Base-by-base conservation (phyloP, 495 filamentous ascomycete species). In the Lasiosphaeria ovina region DNA sequence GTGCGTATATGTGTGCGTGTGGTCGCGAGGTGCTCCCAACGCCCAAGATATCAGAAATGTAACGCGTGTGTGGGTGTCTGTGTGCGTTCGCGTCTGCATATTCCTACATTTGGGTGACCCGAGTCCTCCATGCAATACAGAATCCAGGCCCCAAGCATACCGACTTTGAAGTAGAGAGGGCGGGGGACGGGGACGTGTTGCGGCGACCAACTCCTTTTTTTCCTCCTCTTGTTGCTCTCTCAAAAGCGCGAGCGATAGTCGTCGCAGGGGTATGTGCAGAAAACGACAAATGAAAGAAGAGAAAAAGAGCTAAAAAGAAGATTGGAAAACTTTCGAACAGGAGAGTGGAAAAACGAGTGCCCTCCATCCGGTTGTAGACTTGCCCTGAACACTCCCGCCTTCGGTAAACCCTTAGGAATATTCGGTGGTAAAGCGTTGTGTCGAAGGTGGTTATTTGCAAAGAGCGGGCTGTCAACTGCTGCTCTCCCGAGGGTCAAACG, bases 231-330 rank as follows among this genome's bases (percentile, higher is more conserved):
- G 57, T 24, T 54, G 32, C 24, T 38, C 35, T 58, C 48, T 52
- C 34, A 58, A 58, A 59, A 54, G 51, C 12, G 44, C 44, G 44
- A 24, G 60, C 55, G 53, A 48, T 53, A 50, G 54, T 11, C 53
- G 63, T 35, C 61, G 61, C 56, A 60, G 63, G 63, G 63, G 63
- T 66, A 66, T 65, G 62, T 65, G 62, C 59, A 61, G 48, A 45
- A 38, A 52, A 48, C 24, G 24, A 24, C 24, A 24, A 24, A 24
- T 24, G 54, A 65, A 62, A 62, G 38, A 57, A 62, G 53, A 57
- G 14, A 56, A 58, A 47, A 51, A 42, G 51, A 62, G 48, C 59
- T 36, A 51, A 61, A 64, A 60, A 60, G 50, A 44, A 16, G 38
- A 50, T 44, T 24, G 49, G 50, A 35, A 62, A 57, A 45, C 52